Conservation (phyloP, 495 filamentous ascomycete species). For the Trichoderma asperelloides region DNA sequence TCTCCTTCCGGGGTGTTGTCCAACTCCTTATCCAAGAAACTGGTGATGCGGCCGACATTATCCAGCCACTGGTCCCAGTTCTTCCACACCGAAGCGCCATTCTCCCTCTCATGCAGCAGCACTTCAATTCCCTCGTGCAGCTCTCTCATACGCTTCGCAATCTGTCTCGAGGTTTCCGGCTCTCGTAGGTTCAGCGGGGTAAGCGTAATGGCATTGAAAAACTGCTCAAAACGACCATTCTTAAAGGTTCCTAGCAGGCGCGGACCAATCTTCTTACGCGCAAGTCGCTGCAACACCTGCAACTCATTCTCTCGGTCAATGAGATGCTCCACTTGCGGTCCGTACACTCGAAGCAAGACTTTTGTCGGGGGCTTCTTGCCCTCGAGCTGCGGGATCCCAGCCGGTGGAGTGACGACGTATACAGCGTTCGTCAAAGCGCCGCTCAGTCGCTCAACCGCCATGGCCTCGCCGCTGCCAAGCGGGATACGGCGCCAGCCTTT, state of each 20-base stretch:
- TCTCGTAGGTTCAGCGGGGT: constrained; percentile 67
- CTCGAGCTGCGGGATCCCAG: constrained; percentile 35
- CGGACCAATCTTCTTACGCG: constrained; percentile 86
- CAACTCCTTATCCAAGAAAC: constrained; percentile 60
- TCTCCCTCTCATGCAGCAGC: constrained; percentile 62
- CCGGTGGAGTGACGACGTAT: constrained; percentile 82
- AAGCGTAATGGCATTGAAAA: constrained; percentile 71
- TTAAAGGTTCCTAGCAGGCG: constrained; percentile 85
- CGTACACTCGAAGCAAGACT: constrained; percentile 86
- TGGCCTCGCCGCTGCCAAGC: constrained; percentile 51
- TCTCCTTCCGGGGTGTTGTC: constrained; percentile 28
- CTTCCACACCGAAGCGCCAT: constrained; percentile 72
- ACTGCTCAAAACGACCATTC: constrained; percentile 97
- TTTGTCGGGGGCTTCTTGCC: constrained; percentile 46
- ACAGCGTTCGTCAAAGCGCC: constrained; percentile 94
- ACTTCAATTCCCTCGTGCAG: constrained; percentile 90
- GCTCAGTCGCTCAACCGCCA: constrained; percentile 78
- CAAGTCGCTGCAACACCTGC: constrained; percentile 74
- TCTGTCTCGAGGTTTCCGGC: constrained; percentile 78
- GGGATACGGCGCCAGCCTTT: constrained; percentile 84
- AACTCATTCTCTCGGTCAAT: constrained; percentile 91
- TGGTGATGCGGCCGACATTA: constrained; percentile 66
- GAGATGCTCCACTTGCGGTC: constrained; percentile 88
- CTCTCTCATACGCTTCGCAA: constrained; percentile 97
- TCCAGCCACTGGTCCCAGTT: constrained; percentile 96